Evolutionary conservation across 768 basidiomycete species (phyloP), one percentile per base, ranked within the genome.

Genomic region (Collybiopsis luxurians): DNA sequence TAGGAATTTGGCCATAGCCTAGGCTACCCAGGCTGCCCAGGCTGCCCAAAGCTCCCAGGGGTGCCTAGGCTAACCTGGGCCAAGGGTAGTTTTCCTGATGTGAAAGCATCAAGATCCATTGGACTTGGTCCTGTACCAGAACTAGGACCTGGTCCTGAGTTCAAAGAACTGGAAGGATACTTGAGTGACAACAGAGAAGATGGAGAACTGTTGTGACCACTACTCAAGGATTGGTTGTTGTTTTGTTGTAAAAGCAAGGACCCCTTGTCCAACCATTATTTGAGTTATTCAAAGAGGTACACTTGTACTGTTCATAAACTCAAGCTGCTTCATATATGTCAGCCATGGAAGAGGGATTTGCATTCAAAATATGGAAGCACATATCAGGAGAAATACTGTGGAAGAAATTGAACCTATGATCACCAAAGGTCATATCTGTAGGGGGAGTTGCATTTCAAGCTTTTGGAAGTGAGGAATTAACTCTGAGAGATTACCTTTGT

Each of bases 271-370:
- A 6, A 19, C 26, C 4, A 4, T 48, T 27, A n/a, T 28, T 48
- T 13, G 6, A 13, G 46, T 48, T 44, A 12, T 10, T 21, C 3
- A 23, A 21, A n/a, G 53, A 54, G 21, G 24, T 27, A 42, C 46
- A 39, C n/a, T 48, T 34, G 21, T 43, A 51, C 10, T 44, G 31
- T 27, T 61, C 60, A 26, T 39, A 61, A n/a, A 31, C 13, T 11
- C 57, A 39, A 26, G 60, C 60, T 21, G 60, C 34, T 13, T 61
- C 57, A 51, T 61, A 61, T 4, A 58, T 54, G 2, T 39, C 54
- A n/a, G 46, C 48, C 60, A 61, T 61, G 5, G 47, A 31, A 4
- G 17, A 7, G 3, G 53, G 53, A 5, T 3, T 43, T 4, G 12
- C 3, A n/a, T 54, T 40, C 24, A 19, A 19, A n/a, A 54, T 44